Base-by-base conservation (phyloP, 805 yeast genomes). In the Scheffersomyces spartinae region DNA sequence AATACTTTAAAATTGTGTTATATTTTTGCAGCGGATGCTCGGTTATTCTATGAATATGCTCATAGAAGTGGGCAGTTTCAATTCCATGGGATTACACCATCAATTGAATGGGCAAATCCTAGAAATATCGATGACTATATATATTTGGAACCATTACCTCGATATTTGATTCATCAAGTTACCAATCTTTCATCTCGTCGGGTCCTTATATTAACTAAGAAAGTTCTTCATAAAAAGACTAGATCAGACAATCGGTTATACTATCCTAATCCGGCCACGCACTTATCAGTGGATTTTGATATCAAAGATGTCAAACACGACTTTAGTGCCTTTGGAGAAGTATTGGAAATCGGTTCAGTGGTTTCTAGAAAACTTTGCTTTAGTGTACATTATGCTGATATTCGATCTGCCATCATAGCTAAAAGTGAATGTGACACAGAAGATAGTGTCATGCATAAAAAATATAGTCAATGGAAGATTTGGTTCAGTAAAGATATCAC, bases 401-500 rank as follows among this genome's bases (percentile, higher is more conserved):
- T 76, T 4, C 45, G 64, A 18, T 55, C 73, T 9, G 81, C 91
- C 0, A 65, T 80, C 13, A 40, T 45, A 5, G 83, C 78, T 3
- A 75, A 73, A 45, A 48, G 49, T 17, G 61, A 55, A 18, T 61
- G 64, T 32, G 61, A 55, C 13, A 34, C 45, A 16, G 39, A 45
- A 11, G 34, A 33, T 6, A 47, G 68, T 1, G 28, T 20, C 3
- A 37, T 75, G 36, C 41, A 54, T 27, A 36, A 35, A 4, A 71
- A 64, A 36, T 80, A 74, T 38, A 45, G 44, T 7, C 67, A 56
- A 4, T 81, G 91, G 91, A 48, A 59, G 6, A 49, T 75, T 2
- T 66, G 74, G 71, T 81, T 69, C 36, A 81, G 78, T 0, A 64
- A 62, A 22, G 93, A 81, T 45, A 67, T 69, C 2, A 61, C 81